Evolutionary conservation across 306 rosid species (phyloP), one percentile per base, ranked within the genome.

Genomic region (Fragaria iinumae): DNA sequence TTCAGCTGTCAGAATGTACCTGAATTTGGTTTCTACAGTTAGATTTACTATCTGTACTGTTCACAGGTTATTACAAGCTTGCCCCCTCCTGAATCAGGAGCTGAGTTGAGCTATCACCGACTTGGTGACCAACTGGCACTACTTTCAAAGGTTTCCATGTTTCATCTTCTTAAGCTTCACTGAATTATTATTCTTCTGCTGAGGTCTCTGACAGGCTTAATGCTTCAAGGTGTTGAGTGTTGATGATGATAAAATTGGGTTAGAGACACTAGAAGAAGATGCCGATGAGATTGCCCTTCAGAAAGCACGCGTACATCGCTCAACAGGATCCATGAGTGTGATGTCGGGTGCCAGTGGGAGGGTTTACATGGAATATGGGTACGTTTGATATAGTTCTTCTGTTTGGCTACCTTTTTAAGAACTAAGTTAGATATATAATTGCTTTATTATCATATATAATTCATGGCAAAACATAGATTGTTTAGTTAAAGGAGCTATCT

Each of bases 351-450:
- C 98, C 38, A 89, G 90, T 59, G 97, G 98, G 74, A 90, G 85
- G 93, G 87, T 90, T 73, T 94, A 94, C 84, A 91, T 94, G 98
- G 98, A 94, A 67, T 92, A 89, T 86, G 85, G 98, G 98, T 92
- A 43, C 16, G 77, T 59, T 79, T 25, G 18, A 48, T 68, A 49
- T 38, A 63, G 79, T 11, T 27, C 13, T 38, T 32, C 20, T 50
- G 20, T 39, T 4, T 6, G 4, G 17, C 27, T 29, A 1, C 16
- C 11, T 49, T 49, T 32, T 20, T 32, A 47, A 11, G 32, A 29
- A 29, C 2, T 11, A 25, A 49, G 3, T 16, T 34, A 52, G 48
- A 34, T 77, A 8, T 27, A 25, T 10, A 21, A 4, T 56, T 79
- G 70, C 69, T 57, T 23, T 60, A 48, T 47, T 38, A 74, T 11